phyloP scores from a whole-genome alignment of 306 rosid genomes.

The Casuarina cunninghamiana region DNA sequence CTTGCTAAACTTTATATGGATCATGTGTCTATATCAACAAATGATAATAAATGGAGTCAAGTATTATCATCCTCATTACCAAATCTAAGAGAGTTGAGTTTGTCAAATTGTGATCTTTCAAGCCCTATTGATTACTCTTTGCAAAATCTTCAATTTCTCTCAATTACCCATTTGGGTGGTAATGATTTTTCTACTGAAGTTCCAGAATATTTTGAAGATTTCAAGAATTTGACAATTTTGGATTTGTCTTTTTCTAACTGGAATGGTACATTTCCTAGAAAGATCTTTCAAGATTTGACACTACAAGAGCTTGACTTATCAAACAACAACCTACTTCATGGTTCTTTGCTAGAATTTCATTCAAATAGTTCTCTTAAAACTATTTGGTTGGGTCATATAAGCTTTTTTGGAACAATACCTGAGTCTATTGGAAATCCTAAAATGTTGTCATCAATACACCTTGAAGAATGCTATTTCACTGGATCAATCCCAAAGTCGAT shows the following conservation, averaged over 20 bases:
- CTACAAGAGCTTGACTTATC: slow-evolving; percentile 36
- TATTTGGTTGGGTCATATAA: no score
- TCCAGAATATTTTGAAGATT: slow-evolving; percentile 26
- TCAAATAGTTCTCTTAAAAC: no score
- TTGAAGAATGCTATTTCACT: slow-evolving; percentile 28
- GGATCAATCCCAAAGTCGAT: slow-evolving; percentile 33
- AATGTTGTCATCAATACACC: slow-evolving; percentile 25
- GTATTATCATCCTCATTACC: slow-evolving; percentile 3
- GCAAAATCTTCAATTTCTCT: neutral
- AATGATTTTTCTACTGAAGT: slow-evolving; percentile 16
- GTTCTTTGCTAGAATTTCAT: slow-evolving; percentile 22
- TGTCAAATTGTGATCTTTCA: neutral
- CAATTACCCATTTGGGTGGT: neutral
- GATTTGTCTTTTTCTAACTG: slow-evolving; percentile 11
- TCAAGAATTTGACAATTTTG: slow-evolving; percentile 24
- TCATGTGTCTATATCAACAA: neutral
- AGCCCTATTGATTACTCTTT: neutral
- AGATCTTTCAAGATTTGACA: slow-evolving; percentile 28
- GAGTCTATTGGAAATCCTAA: slow-evolving; percentile 18
- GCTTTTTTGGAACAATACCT: no score
- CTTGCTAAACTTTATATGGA: slow-evolving; percentile 5
- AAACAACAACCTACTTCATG: slow-evolving; percentile 22
- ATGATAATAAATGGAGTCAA: neutral
- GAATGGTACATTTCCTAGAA: slow-evolving; percentile 32
- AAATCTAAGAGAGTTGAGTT: slow-evolving; percentile 1